Evolutionary conservation across 2,329 filamentous ascomycete species (phyloP).

Genomic region (Sporothrix sp.): DNA sequence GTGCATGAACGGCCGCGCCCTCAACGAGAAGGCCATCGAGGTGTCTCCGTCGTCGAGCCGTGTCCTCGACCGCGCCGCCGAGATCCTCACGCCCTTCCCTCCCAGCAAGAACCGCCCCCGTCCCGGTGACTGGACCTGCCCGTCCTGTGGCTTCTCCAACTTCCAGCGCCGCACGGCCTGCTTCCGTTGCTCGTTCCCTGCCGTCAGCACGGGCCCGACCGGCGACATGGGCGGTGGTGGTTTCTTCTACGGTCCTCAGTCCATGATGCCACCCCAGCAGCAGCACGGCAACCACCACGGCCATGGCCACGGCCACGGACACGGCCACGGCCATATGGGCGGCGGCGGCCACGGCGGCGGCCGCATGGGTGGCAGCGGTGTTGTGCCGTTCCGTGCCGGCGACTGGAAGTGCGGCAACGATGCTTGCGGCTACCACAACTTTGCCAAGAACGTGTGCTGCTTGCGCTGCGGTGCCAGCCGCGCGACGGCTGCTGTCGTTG

Average conservation of each 20-base stretch:
- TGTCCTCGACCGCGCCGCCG: conserved; percentile 87
- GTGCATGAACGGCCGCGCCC: conserved; percentile 96
- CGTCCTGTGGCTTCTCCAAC: conserved; percentile 97
- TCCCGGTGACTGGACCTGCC: conserved; percentile 97
- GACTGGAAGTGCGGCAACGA: conserved; percentile 99
- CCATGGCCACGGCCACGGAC: conserved; percentile 36
- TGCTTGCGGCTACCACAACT: conserved; percentile 97
- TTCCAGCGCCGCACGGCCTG: conserved; percentile 97
- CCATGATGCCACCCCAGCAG: conserved; percentile 69
- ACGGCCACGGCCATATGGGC: conserved; percentile 54
- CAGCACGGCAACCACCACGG: conserved; percentile 57
- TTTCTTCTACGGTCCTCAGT: conserved; percentile 61
- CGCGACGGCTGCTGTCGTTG: conserved; percentile 85
- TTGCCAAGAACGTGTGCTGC: conserved; percentile 98
- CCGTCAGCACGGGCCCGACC: conserved; percentile 67
- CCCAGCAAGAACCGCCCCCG: conserved; percentile 97
- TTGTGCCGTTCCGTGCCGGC: conserved; percentile 93
- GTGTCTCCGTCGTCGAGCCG: conserved; percentile 96
- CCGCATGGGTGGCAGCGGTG: conserved; percentile 71
- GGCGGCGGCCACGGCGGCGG: conserved; percentile 53
- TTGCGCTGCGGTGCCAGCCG: conserved; percentile 92
- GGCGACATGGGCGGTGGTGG: conserved; percentile 54
- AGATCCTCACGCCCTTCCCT: conserved; percentile 93
- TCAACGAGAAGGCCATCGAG: conserved; percentile 98
- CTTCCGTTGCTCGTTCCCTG: conserved; percentile 99